These are phyloP conservation scores for Volvariella surrecta DNA, from an alignment of 1,284 basidiomycete genomes.

Conservation along the genomic window DNA sequence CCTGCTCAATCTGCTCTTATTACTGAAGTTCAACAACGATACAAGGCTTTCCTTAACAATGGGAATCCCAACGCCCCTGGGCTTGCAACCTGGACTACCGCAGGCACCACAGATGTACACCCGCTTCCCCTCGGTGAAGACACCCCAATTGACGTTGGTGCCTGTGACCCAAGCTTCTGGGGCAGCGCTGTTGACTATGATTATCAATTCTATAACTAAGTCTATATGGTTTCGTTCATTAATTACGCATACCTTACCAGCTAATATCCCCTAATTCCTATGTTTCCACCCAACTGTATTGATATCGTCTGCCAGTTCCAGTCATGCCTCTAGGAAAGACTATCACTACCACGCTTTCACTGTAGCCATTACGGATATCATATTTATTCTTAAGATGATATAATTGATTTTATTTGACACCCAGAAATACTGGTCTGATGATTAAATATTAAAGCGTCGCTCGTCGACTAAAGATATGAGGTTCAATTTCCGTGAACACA, in stretches of 20 bases:
- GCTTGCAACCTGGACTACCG: constrained; percentile 39
- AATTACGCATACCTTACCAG: neutral
- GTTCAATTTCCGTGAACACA: constrained; percentile 43
- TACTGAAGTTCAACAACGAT: constrained; percentile 59
- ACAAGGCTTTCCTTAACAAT: constrained; percentile 53
- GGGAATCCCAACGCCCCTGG: constrained; percentile 50
- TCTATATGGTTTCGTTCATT: neutral
- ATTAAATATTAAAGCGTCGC: constrained; percentile 12
- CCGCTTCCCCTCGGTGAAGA: constrained; percentile 49
- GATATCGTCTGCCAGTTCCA: constrained; percentile 1
- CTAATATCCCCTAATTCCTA: no score
- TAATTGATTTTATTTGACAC: no score
- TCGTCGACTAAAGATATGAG: constrained; percentile 19
- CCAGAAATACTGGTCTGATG: no score
- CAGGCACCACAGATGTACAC: constrained; percentile 39
- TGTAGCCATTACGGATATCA: neutral
- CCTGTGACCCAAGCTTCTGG: constrained; percentile 60
- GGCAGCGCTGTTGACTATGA: constrained; percentile 54
- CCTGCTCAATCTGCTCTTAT: constrained; percentile 47
- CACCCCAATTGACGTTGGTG: constrained; percentile 40
- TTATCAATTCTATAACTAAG: constrained; percentile 51
- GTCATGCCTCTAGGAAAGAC: no score
- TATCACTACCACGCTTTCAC: neutral
- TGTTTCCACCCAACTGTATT: constrained; percentile 1
- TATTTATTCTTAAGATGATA: neutral